Evolutionary conservation across 2,329 filamentous ascomycete species (phyloP).

Genomic region (Talaromyces verruculosus): DNA sequence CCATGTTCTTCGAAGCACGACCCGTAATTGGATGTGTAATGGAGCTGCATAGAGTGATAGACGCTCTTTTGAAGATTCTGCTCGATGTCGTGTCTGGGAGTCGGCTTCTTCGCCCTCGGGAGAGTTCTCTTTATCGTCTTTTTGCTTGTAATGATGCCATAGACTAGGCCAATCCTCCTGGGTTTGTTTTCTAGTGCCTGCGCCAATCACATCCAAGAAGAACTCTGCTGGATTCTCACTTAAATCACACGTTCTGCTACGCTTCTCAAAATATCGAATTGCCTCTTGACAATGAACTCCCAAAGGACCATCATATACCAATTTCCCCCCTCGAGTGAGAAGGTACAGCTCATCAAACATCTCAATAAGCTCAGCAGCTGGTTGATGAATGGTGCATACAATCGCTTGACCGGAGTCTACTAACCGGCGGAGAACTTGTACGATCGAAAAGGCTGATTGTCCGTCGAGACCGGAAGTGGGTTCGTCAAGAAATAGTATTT

Average conservation of each 20-base stretch:
- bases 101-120: too few species aligned
- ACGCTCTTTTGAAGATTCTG: neutral
- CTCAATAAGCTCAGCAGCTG: constrained; percentile 54
- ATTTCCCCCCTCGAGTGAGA: constrained; percentile 52
- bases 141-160: neutral
- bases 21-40: constrained; percentile 55
- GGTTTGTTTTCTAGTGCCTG: neutral
- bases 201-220: neutral
- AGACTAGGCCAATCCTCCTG: neutral
- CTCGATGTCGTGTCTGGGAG: neutral
- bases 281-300: constrained; percentile 44
- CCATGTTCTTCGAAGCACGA: constrained; percentile 54
- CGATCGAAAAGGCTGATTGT: constrained; percentile 56
- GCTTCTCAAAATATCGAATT: neutral
- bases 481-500: constrained; percentile 63
- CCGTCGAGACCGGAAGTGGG: constrained; percentile 57
- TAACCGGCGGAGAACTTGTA: constrained; percentile 56
- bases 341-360: constrained; percentile 56
- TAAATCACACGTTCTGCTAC: neutral
- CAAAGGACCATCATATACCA: constrained; percentile 53
- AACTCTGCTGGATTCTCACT: constrained; percentile 4
- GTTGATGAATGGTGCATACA: constrained; percentile 57
- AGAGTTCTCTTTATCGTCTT: neutral
- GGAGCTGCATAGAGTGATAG: constrained; percentile 27
- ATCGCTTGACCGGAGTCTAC: constrained; percentile 58